Percentiles rank a stretch among this genome's conserved stretches.
Conservation (phyloP, 768 basidiomycete genomes). For the Boletus subcaerulescens region DNA sequence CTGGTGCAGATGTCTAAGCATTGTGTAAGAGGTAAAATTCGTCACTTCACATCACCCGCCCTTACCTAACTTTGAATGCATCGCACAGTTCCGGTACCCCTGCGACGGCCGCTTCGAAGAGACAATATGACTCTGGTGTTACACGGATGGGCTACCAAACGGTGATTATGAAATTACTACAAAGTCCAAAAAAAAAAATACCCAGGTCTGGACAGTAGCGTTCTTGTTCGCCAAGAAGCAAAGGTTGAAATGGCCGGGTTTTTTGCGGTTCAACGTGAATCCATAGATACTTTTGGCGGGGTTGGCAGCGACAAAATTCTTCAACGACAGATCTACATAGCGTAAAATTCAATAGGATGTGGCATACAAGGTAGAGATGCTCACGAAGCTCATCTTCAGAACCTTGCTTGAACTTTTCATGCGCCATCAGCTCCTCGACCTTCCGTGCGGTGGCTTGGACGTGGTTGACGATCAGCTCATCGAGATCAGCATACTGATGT, state of each 20-base stretch:
- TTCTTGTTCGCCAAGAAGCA: slow-evolving; percentile 93
- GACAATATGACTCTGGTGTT: slow-evolving; percentile 82
- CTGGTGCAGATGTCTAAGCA: slow-evolving; percentile 67
- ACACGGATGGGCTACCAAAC: slow-evolving; percentile 73
- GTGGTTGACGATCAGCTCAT: slow-evolving; percentile 96
- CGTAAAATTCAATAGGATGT: neutral
- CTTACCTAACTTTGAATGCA: slow-evolving; percentile 89
- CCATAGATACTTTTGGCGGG: slow-evolving; percentile 95
- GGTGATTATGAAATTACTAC: neutral
- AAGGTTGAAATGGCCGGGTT: slow-evolving; percentile 90
- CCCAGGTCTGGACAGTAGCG: slow-evolving; percentile 89
- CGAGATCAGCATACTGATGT: slow-evolving; percentile 88
- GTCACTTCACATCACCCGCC: neutral
- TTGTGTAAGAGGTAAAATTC: slow-evolving; percentile 5
- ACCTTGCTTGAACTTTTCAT: slow-evolving; percentile 91
- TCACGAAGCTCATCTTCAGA: slow-evolving; percentile 87
- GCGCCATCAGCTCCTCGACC: slow-evolving; percentile 91
- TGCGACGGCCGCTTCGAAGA: slow-evolving; percentile 86
- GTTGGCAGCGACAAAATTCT: slow-evolving; percentile 89
- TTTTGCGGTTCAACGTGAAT: slow-evolving; percentile 85
- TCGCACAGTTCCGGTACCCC: slow-evolving; percentile 94
- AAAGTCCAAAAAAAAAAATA: slow-evolving; percentile 27
- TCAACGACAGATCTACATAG: slow-evolving; percentile 72
- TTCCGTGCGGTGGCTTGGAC: slow-evolving; percentile 91
- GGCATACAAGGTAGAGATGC: slow-evolving; percentile 31